Conservation (phyloP, 2,329 filamentous ascomycete genomes). For the Nigrospora oryzae region DNA sequence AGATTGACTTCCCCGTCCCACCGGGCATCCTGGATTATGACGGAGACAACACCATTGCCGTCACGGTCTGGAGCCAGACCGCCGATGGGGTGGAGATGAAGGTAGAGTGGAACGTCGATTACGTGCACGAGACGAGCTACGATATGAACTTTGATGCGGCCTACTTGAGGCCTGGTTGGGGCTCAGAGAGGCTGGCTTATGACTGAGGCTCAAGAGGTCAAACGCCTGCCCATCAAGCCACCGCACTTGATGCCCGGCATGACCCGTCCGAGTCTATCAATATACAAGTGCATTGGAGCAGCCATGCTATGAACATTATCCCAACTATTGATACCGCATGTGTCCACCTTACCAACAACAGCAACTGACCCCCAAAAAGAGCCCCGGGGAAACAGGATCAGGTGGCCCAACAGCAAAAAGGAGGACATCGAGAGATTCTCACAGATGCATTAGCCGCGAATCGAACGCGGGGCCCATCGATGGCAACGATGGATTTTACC, state of each 20-base stretch:
- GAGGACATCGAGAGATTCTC: no score
- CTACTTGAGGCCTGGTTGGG: conserved; percentile 44
- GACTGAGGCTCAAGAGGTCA: conserved; percentile 7
- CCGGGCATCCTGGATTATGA: conserved; percentile 49
- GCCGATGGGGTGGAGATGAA: conserved; percentile 39
- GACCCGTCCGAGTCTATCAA: no score
- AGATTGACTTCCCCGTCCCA: conserved; percentile 51
- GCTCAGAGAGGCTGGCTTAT: conserved; percentile 25
- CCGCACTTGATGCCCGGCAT: no score
- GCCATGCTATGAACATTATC: no score
- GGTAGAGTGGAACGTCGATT: conserved; percentile 43
- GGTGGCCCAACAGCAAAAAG: no score
- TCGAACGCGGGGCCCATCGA: conserved; percentile 41
- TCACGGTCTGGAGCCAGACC: conserved; percentile 52
- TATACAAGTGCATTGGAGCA: no score
- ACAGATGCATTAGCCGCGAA: conserved; percentile 24
- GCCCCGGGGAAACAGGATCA: no score
- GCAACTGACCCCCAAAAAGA: no score
- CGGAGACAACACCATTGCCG: conserved; percentile 47
- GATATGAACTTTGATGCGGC: conserved; percentile 37
- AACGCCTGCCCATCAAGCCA: no score
- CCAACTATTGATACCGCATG: no score
- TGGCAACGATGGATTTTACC: conserved; percentile 47
- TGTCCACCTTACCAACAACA: no score
- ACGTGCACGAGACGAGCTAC: conserved; percentile 43